These are phyloP conservation scores for Inga laurina DNA, from an alignment of 306 rosid species.

Conservation along the genomic window DNA sequence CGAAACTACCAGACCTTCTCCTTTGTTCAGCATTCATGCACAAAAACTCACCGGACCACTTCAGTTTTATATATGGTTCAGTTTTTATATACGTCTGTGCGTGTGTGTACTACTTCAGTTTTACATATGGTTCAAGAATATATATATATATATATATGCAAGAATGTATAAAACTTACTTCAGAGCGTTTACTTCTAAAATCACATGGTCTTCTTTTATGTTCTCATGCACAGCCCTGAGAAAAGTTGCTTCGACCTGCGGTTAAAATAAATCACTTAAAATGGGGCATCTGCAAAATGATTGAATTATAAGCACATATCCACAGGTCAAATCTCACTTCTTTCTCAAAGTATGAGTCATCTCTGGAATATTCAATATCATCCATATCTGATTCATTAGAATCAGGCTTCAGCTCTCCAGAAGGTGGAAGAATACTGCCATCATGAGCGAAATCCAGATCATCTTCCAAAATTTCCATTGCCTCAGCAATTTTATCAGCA, in stretches of 20 bases:
- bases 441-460: slow-evolving; percentile 63
- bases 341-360: slow-evolving; percentile 73
- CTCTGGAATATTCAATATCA: slow-evolving; percentile 65
- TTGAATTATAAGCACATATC: neutral
- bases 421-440: slow-evolving; percentile 70
- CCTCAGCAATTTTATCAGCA: slow-evolving; percentile 73
- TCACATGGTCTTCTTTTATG: slow-evolving; percentile 67
- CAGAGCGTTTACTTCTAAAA: slow-evolving; percentile 83
- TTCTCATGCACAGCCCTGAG: slow-evolving; percentile 89
- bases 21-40: neutral
- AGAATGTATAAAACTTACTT: slow-evolving; percentile 54
- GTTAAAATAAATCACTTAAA: slow-evolving; percentile 15
- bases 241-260: slow-evolving; percentile 97
- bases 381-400: slow-evolving; percentile 64
- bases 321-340: slow-evolving; percentile 56
- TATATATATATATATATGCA: too few species aligned
- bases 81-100: too few species aligned
- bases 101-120: neutral
- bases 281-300: slow-evolving; percentile 24
- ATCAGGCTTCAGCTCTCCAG: slow-evolving; percentile 76
- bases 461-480: slow-evolving; percentile 56
- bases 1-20: slow-evolving; percentile 10
- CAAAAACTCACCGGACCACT: neutral
- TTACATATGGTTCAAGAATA: slow-evolving; percentile 10
- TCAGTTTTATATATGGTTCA: neutral